phyloP scores from a whole-genome alignment of 139 green algal species.

The Chlorella sp. region DNA sequence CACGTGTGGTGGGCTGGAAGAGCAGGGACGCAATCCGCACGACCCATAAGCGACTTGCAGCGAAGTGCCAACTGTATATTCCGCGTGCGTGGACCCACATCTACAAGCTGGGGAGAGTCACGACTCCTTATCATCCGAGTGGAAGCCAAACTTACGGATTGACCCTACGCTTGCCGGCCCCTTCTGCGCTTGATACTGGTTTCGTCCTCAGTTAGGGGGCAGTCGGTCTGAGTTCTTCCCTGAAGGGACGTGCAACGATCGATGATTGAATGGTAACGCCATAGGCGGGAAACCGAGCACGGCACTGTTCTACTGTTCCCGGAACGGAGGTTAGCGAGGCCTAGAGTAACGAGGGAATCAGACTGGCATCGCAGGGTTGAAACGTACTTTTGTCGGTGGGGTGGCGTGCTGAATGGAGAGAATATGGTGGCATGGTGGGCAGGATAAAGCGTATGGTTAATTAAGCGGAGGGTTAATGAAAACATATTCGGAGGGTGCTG shows the following conservation, averaged over 20 bases:
- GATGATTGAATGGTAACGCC: neutral
- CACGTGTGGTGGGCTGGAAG: no score
- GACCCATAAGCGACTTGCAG: neutral
- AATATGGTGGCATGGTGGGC: no score
- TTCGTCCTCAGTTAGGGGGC: neutral
- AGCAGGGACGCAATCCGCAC: no score
- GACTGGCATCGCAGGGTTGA: no score
- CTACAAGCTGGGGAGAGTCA: neutral
- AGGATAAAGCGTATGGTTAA: no score
- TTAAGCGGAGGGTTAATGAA: no score
- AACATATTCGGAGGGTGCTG: no score
- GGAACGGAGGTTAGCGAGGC: neutral
- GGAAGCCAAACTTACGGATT: neutral
- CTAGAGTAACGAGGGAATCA: neutral
- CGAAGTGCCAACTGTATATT: neutral
- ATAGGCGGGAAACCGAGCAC: neutral
- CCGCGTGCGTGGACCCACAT: neutral
- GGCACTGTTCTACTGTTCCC: neutral
- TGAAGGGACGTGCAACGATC: neutral
- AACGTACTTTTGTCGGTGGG: no score
- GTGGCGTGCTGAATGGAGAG: no score
- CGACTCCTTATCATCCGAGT: neutral
- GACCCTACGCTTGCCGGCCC: neutral
- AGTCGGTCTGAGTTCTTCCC: neutral
- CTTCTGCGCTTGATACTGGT: neutral